Evolutionary conservation across 2,329 filamentous ascomycete species (phyloP).

Genomic region (Colletotrichum tropicicola): DNA sequence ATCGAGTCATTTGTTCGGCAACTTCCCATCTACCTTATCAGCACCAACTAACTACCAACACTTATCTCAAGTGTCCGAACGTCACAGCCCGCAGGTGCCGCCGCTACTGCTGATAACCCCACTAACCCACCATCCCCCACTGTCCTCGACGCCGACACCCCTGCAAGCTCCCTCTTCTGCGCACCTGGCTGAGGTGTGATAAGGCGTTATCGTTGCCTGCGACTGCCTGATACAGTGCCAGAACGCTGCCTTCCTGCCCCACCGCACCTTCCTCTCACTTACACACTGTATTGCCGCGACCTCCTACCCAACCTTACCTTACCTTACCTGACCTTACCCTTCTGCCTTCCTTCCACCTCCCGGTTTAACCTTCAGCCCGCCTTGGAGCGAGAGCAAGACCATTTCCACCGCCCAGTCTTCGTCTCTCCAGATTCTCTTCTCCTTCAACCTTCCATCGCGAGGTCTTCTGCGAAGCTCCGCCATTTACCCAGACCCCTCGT

Average conservation of each 20-base stretch:
- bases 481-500: conserved; percentile 1
- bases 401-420: not conserved
- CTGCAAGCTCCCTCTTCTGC: conserved; percentile 9
- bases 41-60: not conserved
- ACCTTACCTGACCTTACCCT: not conserved
- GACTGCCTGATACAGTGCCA: conserved; percentile 35
- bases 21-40: not conserved
- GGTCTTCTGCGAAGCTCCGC: not conserved
- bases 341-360: conserved; percentile 12
- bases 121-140: conserved; percentile 12
- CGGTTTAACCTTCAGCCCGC: conserved; percentile 1
- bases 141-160: conserved; percentile 1
- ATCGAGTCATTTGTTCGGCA: not conserved
- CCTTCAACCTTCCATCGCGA: not conserved
- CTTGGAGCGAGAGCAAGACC: not conserved
- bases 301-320: conserved; percentile 3
- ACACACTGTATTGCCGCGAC: not conserved
- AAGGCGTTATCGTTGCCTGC: conserved; percentile 40
- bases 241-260: conserved; percentile 26
- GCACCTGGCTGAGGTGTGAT: conserved; percentile 11
- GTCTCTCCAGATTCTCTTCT: not conserved
- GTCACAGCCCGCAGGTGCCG: not conserved
- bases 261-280: not conserved
- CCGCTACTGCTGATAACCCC: conserved; percentile 17
- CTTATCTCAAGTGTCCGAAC: not conserved